Evolutionary conservation across 768 basidiomycete species (phyloP).

Genomic region (Cytidiella melzeri): DNA sequence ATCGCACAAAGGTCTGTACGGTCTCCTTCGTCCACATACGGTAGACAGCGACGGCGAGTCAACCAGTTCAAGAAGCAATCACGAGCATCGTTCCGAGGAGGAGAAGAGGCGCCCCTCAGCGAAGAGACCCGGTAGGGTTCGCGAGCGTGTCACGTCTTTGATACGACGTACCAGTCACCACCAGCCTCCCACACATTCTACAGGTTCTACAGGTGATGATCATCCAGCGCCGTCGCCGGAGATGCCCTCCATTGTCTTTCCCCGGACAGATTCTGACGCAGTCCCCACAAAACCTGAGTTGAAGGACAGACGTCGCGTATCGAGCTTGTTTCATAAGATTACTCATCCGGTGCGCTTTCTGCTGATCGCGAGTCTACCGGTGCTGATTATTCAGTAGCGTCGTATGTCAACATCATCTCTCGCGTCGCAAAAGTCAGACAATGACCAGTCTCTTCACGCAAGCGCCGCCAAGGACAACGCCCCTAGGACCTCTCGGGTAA

Average conservation of each 20-base stretch:
- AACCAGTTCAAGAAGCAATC: conserved; percentile 4
- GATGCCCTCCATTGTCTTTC: neutral
- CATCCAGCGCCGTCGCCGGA: neutral
- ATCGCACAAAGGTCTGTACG: neutral
- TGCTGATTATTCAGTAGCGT: neutral
- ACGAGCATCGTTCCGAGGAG: conserved; percentile 2
- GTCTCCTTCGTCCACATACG: conserved; percentile 2
- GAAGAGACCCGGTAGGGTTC: conserved; percentile 1
- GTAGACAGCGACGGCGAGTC: neutral
- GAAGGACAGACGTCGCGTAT: neutral
- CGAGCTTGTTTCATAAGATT: neutral
- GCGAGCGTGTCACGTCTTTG: conserved; percentile 3
- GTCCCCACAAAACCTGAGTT: neutral
- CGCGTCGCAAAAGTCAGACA: neutral
- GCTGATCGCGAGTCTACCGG: neutral
- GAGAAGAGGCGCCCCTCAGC: neutral
- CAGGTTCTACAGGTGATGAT: neutral
- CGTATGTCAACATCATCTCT: neutral
- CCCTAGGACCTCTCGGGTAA: no score
- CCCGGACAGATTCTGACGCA: neutral
- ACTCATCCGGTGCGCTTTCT: neutral
- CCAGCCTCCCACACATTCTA: neutral
- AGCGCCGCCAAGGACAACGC: no score
- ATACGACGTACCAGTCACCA: neutral
- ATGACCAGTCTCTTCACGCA: no score